Evolutionary conservation across 495 filamentous ascomycete species (phyloP).

Genomic region (Massariosphaeria phaeospora): DNA sequence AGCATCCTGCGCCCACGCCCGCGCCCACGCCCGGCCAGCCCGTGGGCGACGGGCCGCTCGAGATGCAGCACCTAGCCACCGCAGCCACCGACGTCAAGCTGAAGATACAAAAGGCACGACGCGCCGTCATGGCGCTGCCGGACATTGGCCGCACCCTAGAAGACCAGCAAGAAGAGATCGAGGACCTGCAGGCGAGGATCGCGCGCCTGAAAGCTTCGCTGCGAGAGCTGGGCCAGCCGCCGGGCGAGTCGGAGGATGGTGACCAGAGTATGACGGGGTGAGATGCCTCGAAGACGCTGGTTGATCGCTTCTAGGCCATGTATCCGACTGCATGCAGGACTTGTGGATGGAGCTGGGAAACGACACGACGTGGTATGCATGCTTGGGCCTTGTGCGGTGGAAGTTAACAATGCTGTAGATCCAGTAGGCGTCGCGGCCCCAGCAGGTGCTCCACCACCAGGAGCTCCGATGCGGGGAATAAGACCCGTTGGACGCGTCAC

Average conservation of each 20-base stretch:
- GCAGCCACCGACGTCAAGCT: conserved; percentile 70
- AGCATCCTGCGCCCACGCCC: conserved; percentile 17
- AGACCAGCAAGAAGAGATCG: conserved; percentile 79
- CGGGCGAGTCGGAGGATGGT: conserved; percentile 2
- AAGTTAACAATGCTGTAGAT: no score
- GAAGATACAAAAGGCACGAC: conserved; percentile 71
- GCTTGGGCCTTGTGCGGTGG: no score
- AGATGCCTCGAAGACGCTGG: not conserved
- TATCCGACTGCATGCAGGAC: conserved; percentile 12
- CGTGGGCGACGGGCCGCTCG: conserved; percentile 44
- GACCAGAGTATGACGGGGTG: conserved; percentile 28
- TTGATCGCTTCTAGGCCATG: conserved; percentile 1
- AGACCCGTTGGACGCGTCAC: no score
- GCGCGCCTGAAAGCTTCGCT: conserved; percentile 35
- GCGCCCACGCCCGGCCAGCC: conserved; percentile 18
- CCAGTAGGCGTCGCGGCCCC: no score
- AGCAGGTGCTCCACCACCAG: no score
- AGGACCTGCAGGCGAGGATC: conserved; percentile 58
- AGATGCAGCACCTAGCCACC: conserved; percentile 70
- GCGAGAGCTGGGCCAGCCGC: conserved; percentile 19
- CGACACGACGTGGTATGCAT: not conserved
- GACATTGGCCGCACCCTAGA: conserved; percentile 66
- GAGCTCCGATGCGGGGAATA: no score
- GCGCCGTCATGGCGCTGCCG: conserved; percentile 61
- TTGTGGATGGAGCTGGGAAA: not conserved